phyloP scores from a whole-genome alignment of 805 yeast genomes.

The Candida orba region DNA sequence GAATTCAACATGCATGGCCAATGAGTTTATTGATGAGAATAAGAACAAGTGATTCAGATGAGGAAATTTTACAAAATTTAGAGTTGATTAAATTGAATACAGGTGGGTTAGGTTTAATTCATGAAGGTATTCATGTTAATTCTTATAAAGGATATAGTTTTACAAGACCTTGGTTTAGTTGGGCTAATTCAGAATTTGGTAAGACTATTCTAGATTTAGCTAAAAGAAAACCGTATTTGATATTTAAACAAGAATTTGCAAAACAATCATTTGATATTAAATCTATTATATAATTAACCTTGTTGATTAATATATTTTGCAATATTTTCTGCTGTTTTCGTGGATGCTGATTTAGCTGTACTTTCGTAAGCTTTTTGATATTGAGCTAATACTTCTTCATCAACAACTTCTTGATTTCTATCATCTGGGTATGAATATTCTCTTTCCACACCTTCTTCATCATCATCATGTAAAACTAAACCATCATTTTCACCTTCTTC shows the following conservation, averaged over 20 bases:
- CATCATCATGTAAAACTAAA: conserved; percentile 32
- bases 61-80: conserved; percentile 51
- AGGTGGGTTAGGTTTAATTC: conserved; percentile 73
- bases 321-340: conserved; percentile 64
- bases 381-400: conserved; percentile 48
- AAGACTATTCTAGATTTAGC: conserved; percentile 78
- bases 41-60: conserved; percentile 66
- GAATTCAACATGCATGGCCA: conserved; percentile 81
- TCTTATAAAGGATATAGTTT: conserved; percentile 37
- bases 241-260: conserved; percentile 41
- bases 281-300: background rate
- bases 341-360: conserved; percentile 53
- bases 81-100: conserved; percentile 51
- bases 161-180: conserved; percentile 88
- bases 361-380: conserved; percentile 68
- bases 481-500: conserved; percentile 40
- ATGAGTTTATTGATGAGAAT: conserved; percentile 74
- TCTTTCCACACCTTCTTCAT: conserved; percentile 47
- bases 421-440: conserved; percentile 69
- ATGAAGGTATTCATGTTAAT: conserved; percentile 70
- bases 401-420: conserved; percentile 52
- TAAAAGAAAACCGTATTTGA: conserved; percentile 60
- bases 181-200: conserved; percentile 92
- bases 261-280: conserved; percentile 8
- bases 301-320: conserved; percentile 53